Conservation (phyloP, 257 asterid species). For the Solanum bukasovii region DNA sequence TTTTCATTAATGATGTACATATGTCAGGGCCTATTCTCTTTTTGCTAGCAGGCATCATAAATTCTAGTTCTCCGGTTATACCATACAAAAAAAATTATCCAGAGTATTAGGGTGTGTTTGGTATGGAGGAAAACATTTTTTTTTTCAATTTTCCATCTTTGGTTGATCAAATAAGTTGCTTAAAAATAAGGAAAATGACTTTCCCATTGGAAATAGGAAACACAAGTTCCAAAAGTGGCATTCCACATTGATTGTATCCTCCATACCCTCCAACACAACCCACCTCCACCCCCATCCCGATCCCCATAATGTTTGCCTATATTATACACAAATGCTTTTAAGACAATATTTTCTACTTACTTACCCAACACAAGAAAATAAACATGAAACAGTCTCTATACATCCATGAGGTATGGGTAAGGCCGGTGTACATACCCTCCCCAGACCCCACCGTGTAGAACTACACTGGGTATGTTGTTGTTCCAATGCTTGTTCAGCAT, state of each 20-base stretch:
- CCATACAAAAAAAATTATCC: background rate
- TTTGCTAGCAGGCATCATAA: background rate
- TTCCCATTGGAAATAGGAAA: background rate
- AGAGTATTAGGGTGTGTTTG: background rate
- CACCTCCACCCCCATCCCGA: background rate
- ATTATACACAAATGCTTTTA: background rate
- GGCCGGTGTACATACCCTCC: background rate
- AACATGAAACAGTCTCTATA: background rate
- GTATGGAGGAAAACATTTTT: background rate
- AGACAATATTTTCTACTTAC: background rate
- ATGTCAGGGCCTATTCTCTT: background rate
- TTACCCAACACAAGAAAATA: background rate
- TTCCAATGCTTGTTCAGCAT: background rate
- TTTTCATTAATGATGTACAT: background rate
- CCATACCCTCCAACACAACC: background rate
- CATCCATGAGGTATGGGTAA: background rate
- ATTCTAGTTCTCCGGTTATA: background rate
- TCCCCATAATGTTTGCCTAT: background rate
- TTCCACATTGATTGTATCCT: background rate
- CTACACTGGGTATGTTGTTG: background rate
- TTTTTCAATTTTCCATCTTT: background rate
- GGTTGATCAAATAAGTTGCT: background rate
- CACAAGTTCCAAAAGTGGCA: background rate
- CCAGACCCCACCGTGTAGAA: too few relatives aligned
- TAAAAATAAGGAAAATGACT: background rate